Evolutionary conservation across 768 basidiomycete species (phyloP).

Genomic region (Lactifluus pinguis): DNA sequence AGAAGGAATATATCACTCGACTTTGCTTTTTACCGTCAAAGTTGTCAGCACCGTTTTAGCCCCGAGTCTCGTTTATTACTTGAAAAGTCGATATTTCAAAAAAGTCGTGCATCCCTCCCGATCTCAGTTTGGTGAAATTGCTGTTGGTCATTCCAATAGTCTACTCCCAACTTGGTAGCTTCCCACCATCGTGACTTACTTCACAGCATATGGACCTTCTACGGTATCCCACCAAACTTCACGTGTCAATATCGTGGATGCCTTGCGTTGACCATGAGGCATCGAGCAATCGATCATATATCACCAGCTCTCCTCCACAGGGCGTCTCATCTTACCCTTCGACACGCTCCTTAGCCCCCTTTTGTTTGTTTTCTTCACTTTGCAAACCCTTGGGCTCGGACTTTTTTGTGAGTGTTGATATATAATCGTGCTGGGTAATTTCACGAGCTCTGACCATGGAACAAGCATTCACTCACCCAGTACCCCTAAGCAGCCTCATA

Average conservation of each 20-base stretch:
- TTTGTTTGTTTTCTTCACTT: not conserved
- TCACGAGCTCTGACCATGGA: not conserved
- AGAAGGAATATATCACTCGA: not conserved
- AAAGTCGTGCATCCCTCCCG: not conserved
- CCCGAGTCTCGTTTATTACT: not conserved
- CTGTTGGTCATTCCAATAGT: not conserved
- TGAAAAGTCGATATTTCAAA: not conserved
- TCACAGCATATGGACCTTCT: not conserved
- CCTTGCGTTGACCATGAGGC: constrained; percentile 17
- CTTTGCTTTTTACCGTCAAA: not conserved
- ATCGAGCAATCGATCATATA: constrained; percentile 9
- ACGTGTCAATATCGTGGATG: constrained; percentile 15
- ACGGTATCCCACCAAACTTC: not conserved
- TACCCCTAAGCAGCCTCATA: not conserved
- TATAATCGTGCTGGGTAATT: not conserved
- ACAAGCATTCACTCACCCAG: not conserved
- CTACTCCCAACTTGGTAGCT: not conserved
- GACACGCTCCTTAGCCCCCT: not conserved
- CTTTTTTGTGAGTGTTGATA: constrained; percentile 6
- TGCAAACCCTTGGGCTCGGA: not conserved
- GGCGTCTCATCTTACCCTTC: not conserved
- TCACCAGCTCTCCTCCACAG: not conserved
- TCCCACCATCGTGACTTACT: not conserved
- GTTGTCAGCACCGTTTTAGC: not conserved
- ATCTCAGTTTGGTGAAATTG: not conserved